Percentiles rank a stretch among this genome's conserved stretches.
Evolutionary conservation across 116 monocot species (phyloP).

Genomic region (Phalaenopsis hybrid): DNA sequence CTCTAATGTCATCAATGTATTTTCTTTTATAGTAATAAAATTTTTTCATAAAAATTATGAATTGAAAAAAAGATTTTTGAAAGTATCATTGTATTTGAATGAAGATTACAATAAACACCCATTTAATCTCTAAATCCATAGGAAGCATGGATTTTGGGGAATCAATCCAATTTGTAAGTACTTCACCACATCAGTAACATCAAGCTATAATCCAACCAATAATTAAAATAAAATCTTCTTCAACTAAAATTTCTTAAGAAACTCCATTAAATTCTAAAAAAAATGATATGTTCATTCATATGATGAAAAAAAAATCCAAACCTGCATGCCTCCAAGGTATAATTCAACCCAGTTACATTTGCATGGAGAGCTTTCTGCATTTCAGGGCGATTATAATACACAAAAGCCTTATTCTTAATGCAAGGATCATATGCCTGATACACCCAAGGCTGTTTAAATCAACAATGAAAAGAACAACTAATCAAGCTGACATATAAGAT

Average conservation of each 20-base stretch:
- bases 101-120: too few relatives aligned
- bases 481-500: neutral
- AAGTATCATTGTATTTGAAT: too few relatives aligned
- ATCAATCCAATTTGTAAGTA: slow-evolving; percentile 60
- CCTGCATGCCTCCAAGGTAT: slow-evolving; percentile 76
- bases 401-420: slow-evolving; percentile 25
- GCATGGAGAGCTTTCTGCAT: slow-evolving; percentile 52
- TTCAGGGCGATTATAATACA: slow-evolving; percentile 44
- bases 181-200: slow-evolving; percentile 31
- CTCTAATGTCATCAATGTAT: too few relatives aligned
- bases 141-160: slow-evolving; percentile 86
- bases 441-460: slow-evolving; percentile 34
- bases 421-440: slow-evolving; percentile 53
- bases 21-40: too few relatives aligned
- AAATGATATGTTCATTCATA: neutral
- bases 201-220: neutral
- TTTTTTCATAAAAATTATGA: too few relatives aligned
- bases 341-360: slow-evolving; percentile 58
- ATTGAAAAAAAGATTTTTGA: too few relatives aligned
- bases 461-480: neutral
- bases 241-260: neutral
- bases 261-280: neutral
- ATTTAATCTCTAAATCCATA: slow-evolving; percentile 3
- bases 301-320: slow-evolving; percentile 6
- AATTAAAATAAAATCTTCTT: neutral